A percentile compares a stretch with the other conserved stretches of the same genome.
Evolutionary conservation across 305 asterid species (phyloP).

Genomic region (Stenogyne calaminthoides): DNA sequence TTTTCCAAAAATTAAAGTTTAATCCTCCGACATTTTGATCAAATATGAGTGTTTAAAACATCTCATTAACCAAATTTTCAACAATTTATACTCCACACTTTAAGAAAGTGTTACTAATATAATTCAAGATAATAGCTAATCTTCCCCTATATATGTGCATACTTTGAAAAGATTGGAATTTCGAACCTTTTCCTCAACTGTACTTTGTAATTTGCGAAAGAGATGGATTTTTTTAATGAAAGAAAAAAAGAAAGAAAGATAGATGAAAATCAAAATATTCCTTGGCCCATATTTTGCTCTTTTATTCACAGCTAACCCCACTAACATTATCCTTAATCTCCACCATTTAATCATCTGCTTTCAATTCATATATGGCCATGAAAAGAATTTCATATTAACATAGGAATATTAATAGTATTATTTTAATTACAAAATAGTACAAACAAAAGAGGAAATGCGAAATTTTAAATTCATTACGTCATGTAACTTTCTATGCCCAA

Average conservation of each 20-base stretch:
- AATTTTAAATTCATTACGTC: neutral
- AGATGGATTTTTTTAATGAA: too few relatives aligned
- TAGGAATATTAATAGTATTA: neutral
- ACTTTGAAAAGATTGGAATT: neutral
- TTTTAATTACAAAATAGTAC: neutral
- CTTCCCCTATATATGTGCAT: too few relatives aligned
- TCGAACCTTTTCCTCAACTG: too few relatives aligned
- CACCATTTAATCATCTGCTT: constrained; percentile 28
- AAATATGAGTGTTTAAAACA: too few relatives aligned
- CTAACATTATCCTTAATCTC: constrained; percentile 16
- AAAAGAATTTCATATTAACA: neutral
- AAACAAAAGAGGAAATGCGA: neutral
- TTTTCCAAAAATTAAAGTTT: too few relatives aligned
- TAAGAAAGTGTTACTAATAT: too few relatives aligned
- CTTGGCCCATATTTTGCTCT: constrained; percentile 28
- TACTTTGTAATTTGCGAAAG: too few relatives aligned
- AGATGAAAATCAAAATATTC: constrained; percentile 38
- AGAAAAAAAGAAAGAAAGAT: too few relatives aligned
- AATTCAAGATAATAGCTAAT: neutral
- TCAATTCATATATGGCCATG: neutral
- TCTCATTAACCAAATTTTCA: too few relatives aligned
- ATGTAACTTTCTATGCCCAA: neutral
- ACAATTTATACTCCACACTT: too few relatives aligned
- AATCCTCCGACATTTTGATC: too few relatives aligned
- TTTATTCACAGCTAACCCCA: constrained; percentile 39